Evolutionary conservation across 2,329 filamentous ascomycete species (phyloP), one percentile per base, ranked within the genome.

Genomic region (Aspergillus latus): DNA sequence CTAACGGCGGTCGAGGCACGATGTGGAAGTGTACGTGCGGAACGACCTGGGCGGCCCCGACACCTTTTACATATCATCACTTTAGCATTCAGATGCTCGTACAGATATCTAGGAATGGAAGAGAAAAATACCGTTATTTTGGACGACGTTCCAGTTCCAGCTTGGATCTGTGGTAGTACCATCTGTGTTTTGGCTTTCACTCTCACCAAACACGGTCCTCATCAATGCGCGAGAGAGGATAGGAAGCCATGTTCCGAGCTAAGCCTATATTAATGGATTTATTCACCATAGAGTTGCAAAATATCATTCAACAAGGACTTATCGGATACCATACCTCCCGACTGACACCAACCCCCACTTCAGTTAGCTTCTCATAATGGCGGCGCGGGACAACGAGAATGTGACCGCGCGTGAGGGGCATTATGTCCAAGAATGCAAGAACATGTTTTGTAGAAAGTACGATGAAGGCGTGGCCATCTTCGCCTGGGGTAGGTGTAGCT

Each of bases 131-230:
- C 83, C 91, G 66, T 97, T 97, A 72, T 97, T 97, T 78, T 97
- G 93, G 54, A 97, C 90, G 30, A 97, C 86, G 73, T 99, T 99
- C 88, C 93, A 97, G 75, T 97, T 97, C 88, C 93, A 97, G 75
- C 97, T 92, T 49, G 64, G 68, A 44, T 75, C 68, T n/a, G 68
- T 50, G 37, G 43, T 21, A 21, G 21, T 21, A 21, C 21, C 21
- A 21, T 21, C 26, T 4, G 48, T 11, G 44, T 56, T 47, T 2
- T 11, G 30, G 10, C 36, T 29, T 15, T 49, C 56, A 56, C 73
- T 65, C 58, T 72, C 64, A 53, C 74, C 65, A 32, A 85, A 82
- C 37, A 96, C 80, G 0, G 89, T 89, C 16, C 84, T 78, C 15
- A 88, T 89, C 2, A 97, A 77, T 3, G 93, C 73, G 34, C 90